These are phyloP conservation scores for Candida morakotiae DNA, from an alignment of 805 yeast species.

Conservation along the genomic window DNA sequence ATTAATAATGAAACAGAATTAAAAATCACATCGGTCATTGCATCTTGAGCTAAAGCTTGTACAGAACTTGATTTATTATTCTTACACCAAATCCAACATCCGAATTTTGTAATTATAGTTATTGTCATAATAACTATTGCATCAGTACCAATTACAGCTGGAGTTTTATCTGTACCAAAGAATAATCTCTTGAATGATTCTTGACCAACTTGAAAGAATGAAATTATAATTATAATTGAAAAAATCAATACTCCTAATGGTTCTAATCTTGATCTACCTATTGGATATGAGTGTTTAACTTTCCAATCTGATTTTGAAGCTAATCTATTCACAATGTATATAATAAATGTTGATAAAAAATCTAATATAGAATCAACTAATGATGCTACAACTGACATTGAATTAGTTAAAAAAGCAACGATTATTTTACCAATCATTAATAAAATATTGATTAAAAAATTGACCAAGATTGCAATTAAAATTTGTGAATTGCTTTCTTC, in stretches of 20 bases:
- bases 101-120: conserved; percentile 58
- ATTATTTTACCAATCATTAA: conserved; percentile 56
- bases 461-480: conserved; percentile 57
- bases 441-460: conserved; percentile 55
- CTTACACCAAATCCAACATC: conserved; percentile 63
- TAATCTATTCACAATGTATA: conserved; percentile 54
- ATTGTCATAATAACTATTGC: conserved; percentile 56
- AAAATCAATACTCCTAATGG: conserved; percentile 77
- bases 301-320: conserved; percentile 46
- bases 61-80: conserved; percentile 60
- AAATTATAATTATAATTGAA: conserved; percentile 64
- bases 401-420: conserved; percentile 61
- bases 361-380: conserved; percentile 74
- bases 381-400: conserved; percentile 75
- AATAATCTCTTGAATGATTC: conserved; percentile 53
- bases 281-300: conserved; percentile 50
- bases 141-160: conserved; percentile 46
- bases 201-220: conserved; percentile 68
- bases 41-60: conserved; percentile 79
- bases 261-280: conserved; percentile 69
- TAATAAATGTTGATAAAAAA: conserved; percentile 69
- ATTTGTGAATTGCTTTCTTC: conserved; percentile 44
- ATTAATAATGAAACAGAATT: conserved; percentile 67
- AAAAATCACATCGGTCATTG: conserved; percentile 72
- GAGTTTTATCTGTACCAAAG: conserved; percentile 27